Base-by-base conservation (phyloP, 306 rosid genomes). In the Begonia fuchsioides region DNA sequence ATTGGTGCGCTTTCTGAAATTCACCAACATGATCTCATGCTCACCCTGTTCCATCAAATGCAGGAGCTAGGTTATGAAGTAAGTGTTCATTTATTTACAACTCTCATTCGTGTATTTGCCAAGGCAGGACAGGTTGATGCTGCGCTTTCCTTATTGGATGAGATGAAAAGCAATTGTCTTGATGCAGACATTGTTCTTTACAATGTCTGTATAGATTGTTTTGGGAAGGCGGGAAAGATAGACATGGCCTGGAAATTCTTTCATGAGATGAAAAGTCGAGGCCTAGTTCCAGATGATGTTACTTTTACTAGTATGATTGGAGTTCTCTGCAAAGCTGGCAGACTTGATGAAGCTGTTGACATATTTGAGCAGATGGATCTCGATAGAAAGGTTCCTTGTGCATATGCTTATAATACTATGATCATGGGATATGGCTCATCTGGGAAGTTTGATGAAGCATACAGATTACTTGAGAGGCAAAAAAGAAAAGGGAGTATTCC, bases 241-340 rank as follows among this genome's bases (percentile, higher is more conserved):
- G 97, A 90, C 65, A 90, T 90, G 85, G 95, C 97, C 50, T 90
- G 95, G 97, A 84, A 90, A 63, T 80, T 90, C 64, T 90, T 84
- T 78, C 95, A 90, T 67, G 97, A 90, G 70, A 74, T 90, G 80
- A 77, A 70, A 68, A 68, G 78, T 16, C 76, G 68, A 38, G 90
- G 84, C 2, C 62, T 84, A 65, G 52, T 64, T 43, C 95, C 93
- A 13, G 95, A 90, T 1, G 87, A 90, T 12, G 90, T 90, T 53
- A 84, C 97, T 12, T 81, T 76, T 69, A 78, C 93, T 50, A 84
- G 93, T 71, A 76, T 90, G 93, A 79, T 84, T 26, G 93, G 95
- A 65, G 95, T 90, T 71, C 95, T 90, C 54, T 90, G 95, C 75
- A 81, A 77, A 71, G 90, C 95, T 41, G 67, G 20, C 58, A 84